Evolutionary conservation across 1,284 basidiomycete genomes (phyloP), one percentile per base, ranked within the genome.

Genomic region (Melampsora americana): DNA sequence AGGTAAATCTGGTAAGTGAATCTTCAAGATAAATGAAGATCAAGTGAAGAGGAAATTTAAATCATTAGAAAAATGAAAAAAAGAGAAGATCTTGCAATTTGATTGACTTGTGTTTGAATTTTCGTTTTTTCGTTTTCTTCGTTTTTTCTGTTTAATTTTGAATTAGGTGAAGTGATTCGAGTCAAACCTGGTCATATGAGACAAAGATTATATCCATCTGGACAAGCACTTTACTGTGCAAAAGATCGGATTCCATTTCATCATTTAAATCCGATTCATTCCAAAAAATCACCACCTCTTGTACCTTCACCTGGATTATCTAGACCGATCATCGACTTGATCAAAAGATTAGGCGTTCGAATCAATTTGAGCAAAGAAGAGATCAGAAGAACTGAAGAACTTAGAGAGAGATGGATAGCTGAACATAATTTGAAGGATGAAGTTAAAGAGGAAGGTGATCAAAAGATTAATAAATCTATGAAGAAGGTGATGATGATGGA

Each of bases 181-280:
- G 70, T 73, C 46, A 73, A 73, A 56, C 70, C 70, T 0, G 70
- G 70, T 50, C 62, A 73, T 39, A 73, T 73, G 70, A 65, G 70
- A 44, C 62, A 73, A 26, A 35, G 53, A 59, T 32, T 73, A 0
- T 73, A 66, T 50, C 70, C 70, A n/a, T 53, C 48, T 1, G 70
- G 70, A 16, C 46, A 66, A 16, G 70, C 62, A 23, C 62, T 73
- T 18, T 73, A 73, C 26, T 73, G 70, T 66, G 70, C 70, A 50
- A 73, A 73, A n/a, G 70, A 66, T 73, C 42, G 70, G 20, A 73
- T 73, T 18, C 62, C 70, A 32, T 50, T 73, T 53, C 70, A 73
- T 59, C 70, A 73, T 65, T 73, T 66, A 30, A 60, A 73, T 23
- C 70, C 70, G 12, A 53, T 18, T 53, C 23, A 20, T 23, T 18